Base-by-base conservation (phyloP, 2,329 filamentous ascomycete genomes). In the Chaetomiaceae sp. region DNA sequence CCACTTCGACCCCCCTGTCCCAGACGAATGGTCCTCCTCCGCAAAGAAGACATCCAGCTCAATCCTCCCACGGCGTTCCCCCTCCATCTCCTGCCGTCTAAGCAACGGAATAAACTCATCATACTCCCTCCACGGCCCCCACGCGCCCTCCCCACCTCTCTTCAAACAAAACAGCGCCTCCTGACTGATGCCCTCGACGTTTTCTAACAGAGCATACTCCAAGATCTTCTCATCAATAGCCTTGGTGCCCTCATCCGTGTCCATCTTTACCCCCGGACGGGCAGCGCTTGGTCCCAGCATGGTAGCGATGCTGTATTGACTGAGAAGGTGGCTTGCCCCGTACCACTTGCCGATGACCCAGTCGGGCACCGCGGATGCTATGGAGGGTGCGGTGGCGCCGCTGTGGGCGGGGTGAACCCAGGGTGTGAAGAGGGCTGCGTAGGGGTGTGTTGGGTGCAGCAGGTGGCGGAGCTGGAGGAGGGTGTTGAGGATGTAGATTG, bases 151-250 rank as follows among this genome's bases (percentile, higher is more conserved):
- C 15, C 25, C 20, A 9, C 33, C 34, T 6, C 33, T 15, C n/a
- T 29, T 27, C 20, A 47, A 17, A 29, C 45, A 47, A 7, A 47
- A 47, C 22, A 47, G 12, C n/a, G 45, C 45, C 34, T 47, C 45
- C 34, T 47, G 45, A 27, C 22, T 38, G 15, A 47, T 33, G 6
- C 45, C 33, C 22, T 38, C 45, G 14, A 47, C n/a, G 23, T 38
- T 14, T 33, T 47, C 34, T 20, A 38, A 14, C 14, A 47, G 33
- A 2, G 33, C 45, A 29, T 47, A 47, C 33, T 38, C 20, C 33
- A 47, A 27, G 11, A 47, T 31, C 45, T 38, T 47, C 15, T 47
- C 45, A n/a, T 47, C 33, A 6, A 47, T 20, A 15, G 45, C 45
- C 34, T 20, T 47, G 20, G 31, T 36, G 8, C 34, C 6, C 2